Evolutionary conservation across 1,139 yeast genomes (phyloP).

Genomic region (Candida sp.): DNA sequence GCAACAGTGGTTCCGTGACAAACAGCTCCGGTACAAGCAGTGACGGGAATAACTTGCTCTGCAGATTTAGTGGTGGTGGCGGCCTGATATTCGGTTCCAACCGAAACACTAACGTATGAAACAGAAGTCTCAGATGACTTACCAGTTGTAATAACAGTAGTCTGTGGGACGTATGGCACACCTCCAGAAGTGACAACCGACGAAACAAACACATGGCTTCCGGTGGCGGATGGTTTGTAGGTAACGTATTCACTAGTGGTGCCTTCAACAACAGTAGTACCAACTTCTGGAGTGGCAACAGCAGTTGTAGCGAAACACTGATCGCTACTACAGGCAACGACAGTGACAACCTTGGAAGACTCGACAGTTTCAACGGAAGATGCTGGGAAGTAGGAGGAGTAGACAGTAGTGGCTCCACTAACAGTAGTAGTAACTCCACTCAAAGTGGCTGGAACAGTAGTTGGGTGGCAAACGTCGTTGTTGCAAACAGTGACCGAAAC

Average conservation of each 20-base stretch:
- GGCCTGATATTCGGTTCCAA: constrained; percentile 4
- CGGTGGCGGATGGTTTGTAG: constrained; percentile 29
- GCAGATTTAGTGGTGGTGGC: constrained; percentile 18
- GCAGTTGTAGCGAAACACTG: constrained; percentile 10
- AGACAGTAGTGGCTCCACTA: constrained; percentile 21
- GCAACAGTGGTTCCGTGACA: constrained; percentile 36
- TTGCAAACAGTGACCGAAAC: constrained; percentile 53
- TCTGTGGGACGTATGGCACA: constrained; percentile 21
- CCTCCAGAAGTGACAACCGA: constrained; percentile 9
- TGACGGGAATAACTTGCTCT: constrained; percentile 37
- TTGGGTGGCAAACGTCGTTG: constrained; percentile 32
- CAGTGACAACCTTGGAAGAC: constrained; percentile 14
- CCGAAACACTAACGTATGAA: constrained; percentile 14
- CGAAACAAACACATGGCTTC: constrained; percentile 1
- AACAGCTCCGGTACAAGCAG: constrained; percentile 45
- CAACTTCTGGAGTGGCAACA: constrained; percentile 16
- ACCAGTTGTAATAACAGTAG: constrained; percentile 50
- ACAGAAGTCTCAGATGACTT: constrained; percentile 25
- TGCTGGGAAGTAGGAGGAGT: constrained; percentile 23
- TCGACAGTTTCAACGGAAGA: constrained; percentile 22
- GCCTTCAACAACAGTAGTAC: constrained; percentile 19
- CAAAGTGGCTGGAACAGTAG: constrained; percentile 36
- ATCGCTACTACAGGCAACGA: constrained; percentile 14
- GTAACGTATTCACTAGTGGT: constrained; percentile 32
- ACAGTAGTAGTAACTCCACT: constrained; percentile 33